A percentile compares a stretch with the other conserved stretches of the same genome.
phyloP scores from a whole-genome alignment of 1,284 basidiomycete genomes.

The Heterobasidion occidentale region DNA sequence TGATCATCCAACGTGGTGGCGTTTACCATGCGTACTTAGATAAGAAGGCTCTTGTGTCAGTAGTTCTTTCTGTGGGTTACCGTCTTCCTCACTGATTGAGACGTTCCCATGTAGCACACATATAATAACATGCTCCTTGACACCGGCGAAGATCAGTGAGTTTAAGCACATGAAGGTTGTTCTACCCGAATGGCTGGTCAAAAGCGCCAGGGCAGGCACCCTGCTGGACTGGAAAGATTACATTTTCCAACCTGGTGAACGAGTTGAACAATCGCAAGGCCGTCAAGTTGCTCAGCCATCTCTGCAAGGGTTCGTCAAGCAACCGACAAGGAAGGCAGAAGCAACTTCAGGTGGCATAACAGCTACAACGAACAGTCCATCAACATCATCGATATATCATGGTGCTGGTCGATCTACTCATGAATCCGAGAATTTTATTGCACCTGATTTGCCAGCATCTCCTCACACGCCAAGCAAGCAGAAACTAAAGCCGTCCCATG shows the following conservation, averaged over 20 bases:
- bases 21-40: constrained; percentile 80
- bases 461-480: not conserved
- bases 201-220: constrained; percentile 58
- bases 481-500: constrained; percentile 5
- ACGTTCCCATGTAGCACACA: constrained; percentile 55
- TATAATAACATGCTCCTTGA: constrained; percentile 85
- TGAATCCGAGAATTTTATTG: too few relatives aligned
- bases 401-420: too few relatives aligned
- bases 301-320: constrained; percentile 18
- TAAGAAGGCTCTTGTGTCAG: constrained; percentile 68
- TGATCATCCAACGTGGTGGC: constrained; percentile 83
- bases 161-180: constrained; percentile 88
- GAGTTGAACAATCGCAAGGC: constrained; percentile 43
- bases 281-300: constrained; percentile 28
- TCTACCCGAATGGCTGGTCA: constrained; percentile 79
- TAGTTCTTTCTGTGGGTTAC: constrained; percentile 9
- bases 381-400: too few relatives aligned
- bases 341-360: too few relatives aligned
- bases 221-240: constrained; percentile 77
- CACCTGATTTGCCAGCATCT: not conserved
- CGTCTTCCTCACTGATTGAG: constrained; percentile 1
- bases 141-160: constrained; percentile 82
- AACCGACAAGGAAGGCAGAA: constrained; percentile 2
- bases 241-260: constrained; percentile 41
- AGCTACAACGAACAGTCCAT: too few relatives aligned